Percentiles rank a stretch among this genome's conserved stretches.
Evolutionary conservation across 371 early-diverging fungal species (phyloP).

Genomic region (Syncephalis plumigaleata): DNA sequence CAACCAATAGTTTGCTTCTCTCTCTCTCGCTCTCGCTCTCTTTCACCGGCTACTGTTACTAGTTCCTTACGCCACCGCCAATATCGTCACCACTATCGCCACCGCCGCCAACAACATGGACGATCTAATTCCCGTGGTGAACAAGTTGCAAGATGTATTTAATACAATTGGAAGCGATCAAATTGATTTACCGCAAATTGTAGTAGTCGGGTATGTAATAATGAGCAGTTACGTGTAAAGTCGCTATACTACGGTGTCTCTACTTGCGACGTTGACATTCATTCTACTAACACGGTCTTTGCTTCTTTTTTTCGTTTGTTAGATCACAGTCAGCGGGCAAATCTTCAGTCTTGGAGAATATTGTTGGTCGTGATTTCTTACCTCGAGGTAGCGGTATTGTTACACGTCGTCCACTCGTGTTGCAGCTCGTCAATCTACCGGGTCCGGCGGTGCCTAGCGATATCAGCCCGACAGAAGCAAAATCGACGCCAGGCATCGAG

Average conservation of each 20-base stretch:
- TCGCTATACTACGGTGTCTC: no score
- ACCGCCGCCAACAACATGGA: constrained; percentile 27
- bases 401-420: constrained; percentile 81
- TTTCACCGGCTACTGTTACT: no score
- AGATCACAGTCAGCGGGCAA: constrained; percentile 84
- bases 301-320: no score
- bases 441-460: constrained; percentile 7
- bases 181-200: constrained; percentile 84
- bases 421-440: constrained; percentile 63
- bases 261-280: no score
- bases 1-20: no score
- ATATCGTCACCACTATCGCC: no score
- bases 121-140: constrained; percentile 68
- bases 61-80: no score
- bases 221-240: no score
- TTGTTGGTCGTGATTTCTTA: constrained; percentile 80
- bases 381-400: constrained; percentile 88
- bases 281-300: no score
- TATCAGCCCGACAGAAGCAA: no score
- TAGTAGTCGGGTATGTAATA: constrained; percentile 45
- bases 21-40: no score
- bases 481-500: constrained; percentile 8
- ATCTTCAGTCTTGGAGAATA: constrained; percentile 79
- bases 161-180: constrained; percentile 57
- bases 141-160: constrained; percentile 89